These are phyloP conservation scores for Hura crepitans DNA, from an alignment of 441 rosid genomes.

Conservation along the genomic window DNA sequence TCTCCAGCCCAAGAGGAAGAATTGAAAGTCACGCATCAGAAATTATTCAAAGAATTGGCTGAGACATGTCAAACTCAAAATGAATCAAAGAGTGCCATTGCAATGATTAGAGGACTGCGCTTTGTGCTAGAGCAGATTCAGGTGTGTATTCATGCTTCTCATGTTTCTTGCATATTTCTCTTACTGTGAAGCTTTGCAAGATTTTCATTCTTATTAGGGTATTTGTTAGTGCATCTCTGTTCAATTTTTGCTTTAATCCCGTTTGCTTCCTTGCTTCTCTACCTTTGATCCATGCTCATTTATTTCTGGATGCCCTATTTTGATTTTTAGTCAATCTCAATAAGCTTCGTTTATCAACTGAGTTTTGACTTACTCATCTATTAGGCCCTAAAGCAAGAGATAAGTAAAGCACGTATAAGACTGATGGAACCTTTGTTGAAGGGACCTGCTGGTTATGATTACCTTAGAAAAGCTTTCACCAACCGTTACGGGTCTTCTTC, in stretches of 20 bases:
- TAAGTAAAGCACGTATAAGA: slow-evolving; percentile 63
- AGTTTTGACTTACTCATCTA: slow-evolving; percentile 4
- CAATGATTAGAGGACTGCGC: slow-evolving; percentile 73
- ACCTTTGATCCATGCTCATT: neutral
- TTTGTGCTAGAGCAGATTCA: slow-evolving; percentile 83
- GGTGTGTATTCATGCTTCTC: slow-evolving; percentile 37
- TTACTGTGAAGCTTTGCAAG: neutral
- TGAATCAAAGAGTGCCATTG: slow-evolving; percentile 44
- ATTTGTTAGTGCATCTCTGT: neutral
- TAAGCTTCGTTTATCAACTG: neutral
- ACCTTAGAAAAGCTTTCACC: slow-evolving; percentile 62
- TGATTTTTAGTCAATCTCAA: neutral
- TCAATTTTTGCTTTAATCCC: neutral
- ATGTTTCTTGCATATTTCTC: neutral
- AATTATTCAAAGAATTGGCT: slow-evolving; percentile 55
- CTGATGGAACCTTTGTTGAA: slow-evolving; percentile 72
- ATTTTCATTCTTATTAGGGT: neutral
- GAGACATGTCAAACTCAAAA: slow-evolving; percentile 47
- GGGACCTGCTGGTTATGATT: slow-evolving; percentile 82
- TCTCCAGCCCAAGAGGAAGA: slow-evolving; percentile 67
- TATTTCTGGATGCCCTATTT: neutral
- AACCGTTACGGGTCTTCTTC: slow-evolving; percentile 51
- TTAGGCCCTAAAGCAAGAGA: slow-evolving; percentile 71
- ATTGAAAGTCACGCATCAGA: slow-evolving; percentile 48
- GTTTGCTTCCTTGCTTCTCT: neutral